These are phyloP conservation scores for Taphrina flavorubra DNA, from an alignment of 1,139 yeast species.

Conservation along the genomic window DNA sequence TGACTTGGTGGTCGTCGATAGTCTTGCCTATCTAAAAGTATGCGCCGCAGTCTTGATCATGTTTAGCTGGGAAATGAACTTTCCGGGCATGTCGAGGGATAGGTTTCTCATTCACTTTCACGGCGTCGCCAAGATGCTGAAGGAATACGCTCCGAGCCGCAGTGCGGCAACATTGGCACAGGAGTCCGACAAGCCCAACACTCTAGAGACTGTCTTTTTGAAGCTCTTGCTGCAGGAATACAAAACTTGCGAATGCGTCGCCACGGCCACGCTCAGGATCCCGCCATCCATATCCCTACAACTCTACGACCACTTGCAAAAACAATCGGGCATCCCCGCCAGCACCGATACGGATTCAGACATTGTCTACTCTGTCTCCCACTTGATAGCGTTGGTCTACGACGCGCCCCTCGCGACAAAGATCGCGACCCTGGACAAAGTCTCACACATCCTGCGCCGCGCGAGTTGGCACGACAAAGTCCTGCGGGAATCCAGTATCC, in stretches of 20 bases:
- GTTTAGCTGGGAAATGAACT: conserved; percentile 8
- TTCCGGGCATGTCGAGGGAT: neutral
- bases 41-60: conserved; percentile 1
- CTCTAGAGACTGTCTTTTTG: neutral
- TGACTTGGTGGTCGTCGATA: neutral
- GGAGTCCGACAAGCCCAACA: neutral
- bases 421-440: neutral
- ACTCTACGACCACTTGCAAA: neutral
- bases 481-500: neutral
- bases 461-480: neutral
- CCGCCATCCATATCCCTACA: conserved; percentile 5
- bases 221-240: neutral
- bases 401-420: neutral
- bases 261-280: neutral
- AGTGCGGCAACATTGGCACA: neutral
- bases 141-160: neutral
- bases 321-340: neutral
- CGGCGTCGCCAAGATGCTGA: neutral
- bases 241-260: neutral
- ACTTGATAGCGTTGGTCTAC: neutral
- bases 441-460: neutral
- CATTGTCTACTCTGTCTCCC: neutral
- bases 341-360: neutral
- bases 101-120: neutral
- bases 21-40: conserved; percentile 1